Evolutionary conservation across 2,329 filamentous ascomycete species (phyloP), one percentile per base, ranked within the genome.

Genomic region (Penicillium sp.): DNA sequence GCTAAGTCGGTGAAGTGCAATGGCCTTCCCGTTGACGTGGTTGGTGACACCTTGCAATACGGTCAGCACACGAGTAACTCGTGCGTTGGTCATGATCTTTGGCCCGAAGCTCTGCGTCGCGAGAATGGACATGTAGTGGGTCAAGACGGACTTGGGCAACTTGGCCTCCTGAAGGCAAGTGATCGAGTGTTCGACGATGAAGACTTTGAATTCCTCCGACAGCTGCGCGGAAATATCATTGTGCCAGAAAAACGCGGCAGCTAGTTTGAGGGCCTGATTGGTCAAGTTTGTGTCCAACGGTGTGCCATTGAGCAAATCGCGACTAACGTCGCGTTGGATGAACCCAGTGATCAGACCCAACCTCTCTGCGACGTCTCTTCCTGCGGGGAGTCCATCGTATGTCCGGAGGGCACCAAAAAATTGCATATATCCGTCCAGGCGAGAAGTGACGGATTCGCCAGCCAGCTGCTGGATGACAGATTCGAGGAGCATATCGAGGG

Each of bases 401-500:
- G 88, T 83, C 68, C 90, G 89, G 61, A 97, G 77, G 3, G 87
- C 86, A 27, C 85, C 82, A 26, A 88, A 84, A 37, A 99, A 78
- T 64, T 88, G 88, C 68, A 87, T 85, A 66, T 99, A 97, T 42
- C 92, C 90, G 74, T 99, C 94, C 26, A 94, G 73, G 60, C 88
- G 88, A 10, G 84, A 86, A 51, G 85, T 82, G 46, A 87, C 81
- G 60, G 91, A 88, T 24, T 84, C 78, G 18, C 89, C 86, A 30
- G 88, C 89, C 41, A 99, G 81, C 72, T 94, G 89, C 71, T 90
- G 87, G 29, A 91, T 82, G 4, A 91, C 85, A 0, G 90, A 95
- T 62, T 96, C 89, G 58, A 97, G 75, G 87, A 97, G 94, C 62
- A 85, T 85, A 58, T 83, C 81, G 51, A 96, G 85, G 32, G 83